Base-by-base conservation (phyloP, 306 rosid genomes). In the Malus orientalis region DNA sequence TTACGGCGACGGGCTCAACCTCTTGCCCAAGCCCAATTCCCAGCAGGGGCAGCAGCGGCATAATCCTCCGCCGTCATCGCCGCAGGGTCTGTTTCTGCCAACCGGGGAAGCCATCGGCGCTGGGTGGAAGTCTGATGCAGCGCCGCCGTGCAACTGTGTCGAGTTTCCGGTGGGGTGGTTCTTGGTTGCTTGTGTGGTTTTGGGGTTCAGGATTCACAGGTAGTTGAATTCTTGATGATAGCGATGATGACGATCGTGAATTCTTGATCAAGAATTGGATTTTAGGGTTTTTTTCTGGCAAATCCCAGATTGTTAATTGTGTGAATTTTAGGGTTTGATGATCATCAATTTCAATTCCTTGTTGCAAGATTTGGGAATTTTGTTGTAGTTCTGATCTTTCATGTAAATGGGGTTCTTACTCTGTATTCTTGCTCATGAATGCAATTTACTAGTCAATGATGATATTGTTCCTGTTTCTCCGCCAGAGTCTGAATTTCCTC, bases 91-190 rank as follows among this genome's bases (percentile, higher is more conserved):
- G 45, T 18, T 10, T 2, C 27, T 0, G 3, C 73, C 59, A 6
- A 12, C 27, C 6, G 67, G 33, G 1, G 51, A 67, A 11, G 22
- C 22, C 16, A 5, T 4, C 25, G 36, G 36, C 66, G 9, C 13
- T n/a, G 74, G 51, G 18, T 54, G 5, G 77, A 76, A 51, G 29
- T 79, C 91, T 6, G 74, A 61, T 30, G 77, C 81, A 0, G 78
- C 78, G 2, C 67, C 38, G 49, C 78, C 78, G 22, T 47, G 81
- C 84, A 76, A 64, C 36, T 57, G 81, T 82, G 16, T 74, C 23
- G 74, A 81, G 49, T 76, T 78, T 53, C 78, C 77, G 47, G n/a
- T 58, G 11, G 78, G 76, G 61, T 82, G 79, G 67, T 82, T 84
- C 70, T 55, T 82, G 76, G 74, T 76, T 42, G 75, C 77, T 51